A percentile compares a stretch with the other conserved stretches of the same genome.
Evolutionary conservation across 202 grass and related monocot species (phyloP).

Genomic region (Saccharum hybrid): DNA sequence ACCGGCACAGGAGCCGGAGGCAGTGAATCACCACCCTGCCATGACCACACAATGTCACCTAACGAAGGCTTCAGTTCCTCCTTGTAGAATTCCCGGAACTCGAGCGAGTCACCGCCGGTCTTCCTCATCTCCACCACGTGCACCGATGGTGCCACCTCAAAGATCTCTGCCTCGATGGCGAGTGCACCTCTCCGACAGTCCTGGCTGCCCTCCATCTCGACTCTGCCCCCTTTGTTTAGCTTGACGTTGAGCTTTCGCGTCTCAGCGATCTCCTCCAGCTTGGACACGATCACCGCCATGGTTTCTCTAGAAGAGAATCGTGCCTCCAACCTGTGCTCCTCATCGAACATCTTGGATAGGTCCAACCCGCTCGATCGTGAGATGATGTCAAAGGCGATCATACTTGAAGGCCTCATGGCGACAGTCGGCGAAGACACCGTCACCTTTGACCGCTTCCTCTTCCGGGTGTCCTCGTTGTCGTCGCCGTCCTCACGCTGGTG

Average conservation of each 20-base stretch:
- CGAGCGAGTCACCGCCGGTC: constrained; percentile 53
- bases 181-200: constrained; percentile 43
- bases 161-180: constrained; percentile 60
- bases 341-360: constrained; percentile 62
- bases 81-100: constrained; percentile 57
- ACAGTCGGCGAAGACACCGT: constrained; percentile 23
- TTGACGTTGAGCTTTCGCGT: constrained; percentile 45
- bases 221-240: constrained; percentile 45
- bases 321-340: constrained; percentile 43
- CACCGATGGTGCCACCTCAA: constrained; percentile 63
- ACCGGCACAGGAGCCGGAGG: background rate
- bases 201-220: constrained; percentile 47
- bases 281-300: constrained; percentile 52
- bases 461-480: constrained; percentile 23
- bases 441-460: constrained; percentile 52
- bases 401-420: constrained; percentile 34
- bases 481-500: constrained; percentile 8
- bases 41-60: constrained; percentile 60
- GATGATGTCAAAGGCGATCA: constrained; percentile 75
- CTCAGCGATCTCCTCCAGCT: constrained; percentile 59
- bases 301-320: constrained; percentile 54
- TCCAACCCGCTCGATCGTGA: constrained; percentile 55
- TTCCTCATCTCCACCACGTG: constrained; percentile 67
- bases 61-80: constrained; percentile 59
- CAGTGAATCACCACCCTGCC: constrained; percentile 42